Evolutionary conservation across 441 rosid genomes (phyloP), one percentile per base, ranked within the genome.

Genomic region (Eutrema salsugineum): DNA sequence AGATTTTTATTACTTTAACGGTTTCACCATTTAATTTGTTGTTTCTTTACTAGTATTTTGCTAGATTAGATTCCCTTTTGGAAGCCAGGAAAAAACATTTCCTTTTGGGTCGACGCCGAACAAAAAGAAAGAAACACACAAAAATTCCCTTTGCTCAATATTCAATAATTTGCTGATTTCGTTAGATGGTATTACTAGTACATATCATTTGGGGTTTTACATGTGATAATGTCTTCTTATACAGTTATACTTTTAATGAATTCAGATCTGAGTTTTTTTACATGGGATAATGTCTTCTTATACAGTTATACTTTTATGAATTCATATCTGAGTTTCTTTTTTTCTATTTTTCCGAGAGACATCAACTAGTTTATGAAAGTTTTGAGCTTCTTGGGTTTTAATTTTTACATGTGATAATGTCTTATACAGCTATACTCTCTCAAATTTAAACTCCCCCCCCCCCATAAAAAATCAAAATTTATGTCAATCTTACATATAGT

Each of bases 1-100:
- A 3, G 11, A 12, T 43, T 27, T 42, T 58, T 33, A 8, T 53
- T n/a, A 10, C 6, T 48, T 35, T 50, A 39, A 51, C 62, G 47
- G 39, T 33, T 71, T 54, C 24, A 17, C 40, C 24, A 15, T 20
- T 27, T 12, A 15, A 11, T 35, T 53, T 20, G 3, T 71, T 11
- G 1, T 39, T 61, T 8, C 39, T 11, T 14, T 17, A 4, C 1
- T 17, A 15, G 14, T 8, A 35, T 35, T 43, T 72, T 44, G 64
- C 12, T 54, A 40, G 49, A 48, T 66, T 57, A 38, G 20, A 73
- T 73, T 73, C 66, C 60, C 12, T 73, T 73, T 66, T 17, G 53
- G 7, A 20, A 50, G 15, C 19, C n/a, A 46, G 1, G 39, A 14
- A 55, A 30, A 19, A 38, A 57, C 35, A 49, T 66, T 58, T 48